Conservation (phyloP, 2,329 filamentous ascomycete genomes). For the Clarireedia hainanense region DNA sequence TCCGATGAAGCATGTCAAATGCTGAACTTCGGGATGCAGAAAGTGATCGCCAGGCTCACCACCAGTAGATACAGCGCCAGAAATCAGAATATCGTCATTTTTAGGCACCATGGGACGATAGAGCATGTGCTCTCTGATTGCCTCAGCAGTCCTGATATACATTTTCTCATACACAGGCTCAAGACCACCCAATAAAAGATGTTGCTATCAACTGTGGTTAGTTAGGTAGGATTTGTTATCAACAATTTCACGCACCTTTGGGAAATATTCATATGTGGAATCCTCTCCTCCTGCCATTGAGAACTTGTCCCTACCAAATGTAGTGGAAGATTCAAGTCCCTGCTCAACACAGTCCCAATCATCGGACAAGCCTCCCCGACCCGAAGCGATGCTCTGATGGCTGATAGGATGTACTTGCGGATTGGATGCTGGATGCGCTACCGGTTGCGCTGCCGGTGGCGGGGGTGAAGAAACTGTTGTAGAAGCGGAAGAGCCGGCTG, state of each 20-base stretch:
- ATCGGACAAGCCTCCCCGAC: neutral
- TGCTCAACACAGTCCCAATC: slow-evolving; percentile 47
- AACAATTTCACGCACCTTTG: slow-evolving; percentile 42
- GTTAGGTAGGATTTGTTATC: neutral
- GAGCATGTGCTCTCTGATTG: slow-evolving; percentile 64
- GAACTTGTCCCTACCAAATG: slow-evolving; percentile 37
- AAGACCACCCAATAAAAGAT: slow-evolving; percentile 67
- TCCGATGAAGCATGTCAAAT: slow-evolving; percentile 61
- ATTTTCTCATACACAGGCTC: slow-evolving; percentile 65
- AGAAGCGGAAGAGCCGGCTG: neutral
- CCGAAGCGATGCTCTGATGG: neutral
- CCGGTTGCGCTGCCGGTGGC: neutral
- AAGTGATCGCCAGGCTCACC: slow-evolving; percentile 37
- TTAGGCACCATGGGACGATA: slow-evolving; percentile 67
- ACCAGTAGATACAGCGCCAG: slow-evolving; percentile 50
- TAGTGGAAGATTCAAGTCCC: slow-evolving; percentile 43
- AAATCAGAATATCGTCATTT: slow-evolving; percentile 64
- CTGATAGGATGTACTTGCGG: neutral
- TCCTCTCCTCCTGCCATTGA: slow-evolving; percentile 59
- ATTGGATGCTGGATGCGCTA: neutral
- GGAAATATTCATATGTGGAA: slow-evolving; percentile 65
- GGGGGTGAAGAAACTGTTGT: neutral
- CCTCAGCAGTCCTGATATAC: slow-evolving; percentile 60
- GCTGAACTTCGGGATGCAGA: slow-evolving; percentile 34
- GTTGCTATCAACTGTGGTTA: slow-evolving; percentile 40